These are phyloP conservation scores for Sarocladium strictum DNA, from an alignment of 2,329 filamentous ascomycete species.

Conservation along the genomic window DNA sequence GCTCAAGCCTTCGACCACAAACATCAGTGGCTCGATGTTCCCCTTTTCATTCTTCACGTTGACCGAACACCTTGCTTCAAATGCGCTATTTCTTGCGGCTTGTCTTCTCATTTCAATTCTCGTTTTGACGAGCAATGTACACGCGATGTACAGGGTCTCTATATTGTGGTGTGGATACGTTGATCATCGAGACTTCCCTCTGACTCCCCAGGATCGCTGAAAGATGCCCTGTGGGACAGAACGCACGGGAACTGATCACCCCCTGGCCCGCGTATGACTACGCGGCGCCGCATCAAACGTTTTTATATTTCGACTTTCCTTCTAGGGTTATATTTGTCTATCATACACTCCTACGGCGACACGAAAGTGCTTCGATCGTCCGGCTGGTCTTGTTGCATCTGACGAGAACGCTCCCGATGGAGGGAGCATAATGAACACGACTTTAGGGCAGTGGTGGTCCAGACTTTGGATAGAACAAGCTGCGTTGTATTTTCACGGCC, in stretches of 20 bases:
- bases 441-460: not conserved
- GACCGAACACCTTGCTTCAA: not conserved
- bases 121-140: slow-evolving; percentile 3
- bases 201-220: not conserved
- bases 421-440: not conserved
- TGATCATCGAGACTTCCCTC: not conserved
- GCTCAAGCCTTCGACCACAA: too few relatives aligned
- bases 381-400: not conserved
- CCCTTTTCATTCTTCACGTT: not conserved
- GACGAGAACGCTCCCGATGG: not conserved
- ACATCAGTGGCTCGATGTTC: too few relatives aligned
- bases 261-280: not conserved
- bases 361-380: slow-evolving; percentile 7
- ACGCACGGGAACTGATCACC: slow-evolving; percentile 1
- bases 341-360: not conserved
- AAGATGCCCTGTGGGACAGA: not conserved
- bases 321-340: not conserved
- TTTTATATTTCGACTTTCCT: too few relatives aligned
- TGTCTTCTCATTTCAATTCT: not conserved
- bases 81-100: not conserved
- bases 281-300: slow-evolving; percentile 5
- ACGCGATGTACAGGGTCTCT: not conserved
- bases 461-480: not conserved
- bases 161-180: slow-evolving; percentile 9
- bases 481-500: not conserved